These are phyloP conservation scores for Murraya koenigii DNA, from an alignment of 345 rosid genomes.

Conservation along the genomic window DNA sequence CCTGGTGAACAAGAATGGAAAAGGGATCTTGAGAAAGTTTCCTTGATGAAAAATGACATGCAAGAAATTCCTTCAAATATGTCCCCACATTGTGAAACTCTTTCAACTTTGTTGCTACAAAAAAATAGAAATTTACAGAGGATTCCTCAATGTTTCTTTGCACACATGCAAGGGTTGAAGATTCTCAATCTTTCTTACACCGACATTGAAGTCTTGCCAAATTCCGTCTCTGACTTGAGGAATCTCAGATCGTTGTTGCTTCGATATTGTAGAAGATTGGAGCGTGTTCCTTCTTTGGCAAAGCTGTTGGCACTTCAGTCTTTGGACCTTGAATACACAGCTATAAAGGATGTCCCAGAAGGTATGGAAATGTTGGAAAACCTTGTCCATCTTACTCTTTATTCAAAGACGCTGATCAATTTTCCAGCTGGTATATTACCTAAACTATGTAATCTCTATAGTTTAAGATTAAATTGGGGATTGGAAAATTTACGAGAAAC, in stretches of 20 bases:
- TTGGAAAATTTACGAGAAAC: neutral
- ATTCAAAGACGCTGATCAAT: fast-evolving
- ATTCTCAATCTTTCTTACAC: neutral
- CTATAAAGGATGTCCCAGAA: neutral
- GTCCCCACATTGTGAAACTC: conserved; percentile 16
- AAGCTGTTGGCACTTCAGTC: neutral
- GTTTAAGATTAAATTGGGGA: neutral
- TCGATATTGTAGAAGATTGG: fast-evolving
- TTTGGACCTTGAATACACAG: neutral
- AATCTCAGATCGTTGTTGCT: conserved; percentile 17
- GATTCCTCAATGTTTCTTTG: conserved; percentile 14
- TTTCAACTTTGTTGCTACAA: neutral
- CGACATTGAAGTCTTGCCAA: too few species aligned
- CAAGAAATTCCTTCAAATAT: neutral
- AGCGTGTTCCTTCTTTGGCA: neutral
- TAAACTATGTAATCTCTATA: neutral
- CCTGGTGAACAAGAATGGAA: neutral
- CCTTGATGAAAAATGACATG: neutral
- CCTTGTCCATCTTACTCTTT: neutral
- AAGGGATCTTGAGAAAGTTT: conserved; percentile 8
- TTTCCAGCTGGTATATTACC: neutral
- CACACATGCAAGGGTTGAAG: conserved; percentile 1
- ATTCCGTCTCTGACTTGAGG: neutral
- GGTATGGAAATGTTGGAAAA: neutral
- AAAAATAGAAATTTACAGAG: neutral